These are phyloP conservation scores for Amylocystis lapponica DNA, from an alignment of 768 basidiomycete genomes.

Conservation along the genomic window DNA sequence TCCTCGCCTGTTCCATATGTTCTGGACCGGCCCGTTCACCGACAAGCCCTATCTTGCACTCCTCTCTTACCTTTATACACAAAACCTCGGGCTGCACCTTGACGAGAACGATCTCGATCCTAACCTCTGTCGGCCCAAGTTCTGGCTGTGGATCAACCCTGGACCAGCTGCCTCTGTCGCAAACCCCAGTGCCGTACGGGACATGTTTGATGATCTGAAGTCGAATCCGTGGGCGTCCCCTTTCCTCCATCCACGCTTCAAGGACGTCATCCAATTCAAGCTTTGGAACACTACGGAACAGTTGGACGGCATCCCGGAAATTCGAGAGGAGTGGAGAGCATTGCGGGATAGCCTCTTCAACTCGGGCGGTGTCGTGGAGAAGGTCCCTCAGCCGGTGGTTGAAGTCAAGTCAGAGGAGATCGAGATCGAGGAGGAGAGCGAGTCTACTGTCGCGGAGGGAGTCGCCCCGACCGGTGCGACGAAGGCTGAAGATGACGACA, in stretches of 20 bases:
- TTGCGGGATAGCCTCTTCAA: constrained; percentile 79
- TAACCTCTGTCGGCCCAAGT: constrained; percentile 76
- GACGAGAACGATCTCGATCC: constrained; percentile 43
- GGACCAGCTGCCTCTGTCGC: constrained; percentile 91
- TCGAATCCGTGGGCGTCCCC: constrained; percentile 92
- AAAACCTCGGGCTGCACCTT: constrained; percentile 82
- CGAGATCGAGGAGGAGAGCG: constrained; percentile 37
- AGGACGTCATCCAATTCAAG: constrained; percentile 89
- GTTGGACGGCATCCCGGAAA: constrained; percentile 84
- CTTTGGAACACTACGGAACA: constrained; percentile 99
- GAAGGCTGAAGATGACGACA: constrained; percentile 35
- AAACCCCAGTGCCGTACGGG: constrained; percentile 70
- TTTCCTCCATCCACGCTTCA: constrained; percentile 89
- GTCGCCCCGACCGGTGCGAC: constrained; percentile 11
- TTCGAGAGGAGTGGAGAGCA: constrained; percentile 85
- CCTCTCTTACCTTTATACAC: constrained; percentile 92
- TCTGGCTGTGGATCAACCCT: constrained; percentile 99
- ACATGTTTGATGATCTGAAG: constrained; percentile 82
- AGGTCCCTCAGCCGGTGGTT: constrained; percentile 36
- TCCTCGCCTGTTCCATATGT: constrained; percentile 94
- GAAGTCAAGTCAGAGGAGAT: constrained; percentile 4
- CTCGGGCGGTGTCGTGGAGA: constrained; percentile 73
- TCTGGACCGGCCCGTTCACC: constrained; percentile 98
- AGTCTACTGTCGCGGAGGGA: constrained; percentile 22
- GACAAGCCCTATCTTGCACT: constrained; percentile 97